A percentile compares a stretch with the other conserved stretches of the same genome.
Evolutionary conservation across 2,329 filamentous ascomycete species (phyloP).

Genomic region (Penicillium sp.): DNA sequence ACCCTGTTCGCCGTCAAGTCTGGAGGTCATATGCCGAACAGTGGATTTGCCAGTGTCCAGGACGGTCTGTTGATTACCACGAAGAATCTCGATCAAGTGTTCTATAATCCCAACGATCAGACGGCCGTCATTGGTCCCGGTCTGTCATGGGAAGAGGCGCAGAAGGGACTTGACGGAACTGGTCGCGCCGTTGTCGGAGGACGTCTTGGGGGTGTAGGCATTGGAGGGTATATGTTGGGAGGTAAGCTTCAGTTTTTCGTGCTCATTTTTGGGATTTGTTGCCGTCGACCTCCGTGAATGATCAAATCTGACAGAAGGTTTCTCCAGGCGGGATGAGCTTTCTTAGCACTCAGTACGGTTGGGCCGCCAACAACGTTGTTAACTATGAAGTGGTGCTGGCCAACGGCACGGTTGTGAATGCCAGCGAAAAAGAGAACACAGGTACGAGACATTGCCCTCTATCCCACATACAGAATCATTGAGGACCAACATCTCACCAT

Average conservation of each 20-base stretch:
- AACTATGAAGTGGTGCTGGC: slow-evolving; percentile 46
- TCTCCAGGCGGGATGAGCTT: slow-evolving; percentile 40
- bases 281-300: too few relatives aligned
- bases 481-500: neutral
- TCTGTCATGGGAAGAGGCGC: slow-evolving; percentile 31
- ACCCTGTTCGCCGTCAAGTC: slow-evolving; percentile 52
- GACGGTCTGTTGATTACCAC: slow-evolving; percentile 43
- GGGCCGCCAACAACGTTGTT: slow-evolving; percentile 44
- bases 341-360: slow-evolving; percentile 47
- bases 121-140: slow-evolving; percentile 39
- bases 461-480: neutral
- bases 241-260: slow-evolving; percentile 21
- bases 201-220: slow-evolving; percentile 44
- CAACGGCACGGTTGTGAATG: slow-evolving; percentile 42
- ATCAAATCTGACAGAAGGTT: neutral
- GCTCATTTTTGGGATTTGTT: too few relatives aligned
- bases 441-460: slow-evolving; percentile 10
- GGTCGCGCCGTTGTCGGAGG: slow-evolving; percentile 39
- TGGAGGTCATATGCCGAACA: slow-evolving; percentile 46
- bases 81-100: slow-evolving; percentile 37
- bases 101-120: slow-evolving; percentile 31
- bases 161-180: slow-evolving; percentile 26
- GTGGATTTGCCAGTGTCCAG: slow-evolving; percentile 43
- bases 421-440: slow-evolving; percentile 32
- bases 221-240: slow-evolving; percentile 44